Evolutionary conservation across 306 rosid species (phyloP).

Genomic region (Cucumis hystrix): DNA sequence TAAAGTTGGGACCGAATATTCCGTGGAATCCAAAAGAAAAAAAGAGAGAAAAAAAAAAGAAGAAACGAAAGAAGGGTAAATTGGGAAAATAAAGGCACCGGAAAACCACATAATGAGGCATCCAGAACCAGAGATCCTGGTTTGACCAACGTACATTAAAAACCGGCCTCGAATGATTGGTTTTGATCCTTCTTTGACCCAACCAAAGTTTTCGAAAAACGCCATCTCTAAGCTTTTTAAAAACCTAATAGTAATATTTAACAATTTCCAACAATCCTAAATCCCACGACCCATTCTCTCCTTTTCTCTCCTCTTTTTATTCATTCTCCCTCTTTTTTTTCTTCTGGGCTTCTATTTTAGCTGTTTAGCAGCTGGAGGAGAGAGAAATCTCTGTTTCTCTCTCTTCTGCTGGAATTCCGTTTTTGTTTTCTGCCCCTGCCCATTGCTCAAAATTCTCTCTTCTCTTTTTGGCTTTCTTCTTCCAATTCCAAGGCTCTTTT

Average conservation of each 20-base stretch:
- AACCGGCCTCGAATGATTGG: conserved; percentile 27
- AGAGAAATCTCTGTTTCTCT: conserved; percentile 37
- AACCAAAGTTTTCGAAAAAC: background rate
- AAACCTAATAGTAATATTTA: background rate
- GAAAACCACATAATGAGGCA: conserved; percentile 4
- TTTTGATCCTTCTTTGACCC: conserved; percentile 28
- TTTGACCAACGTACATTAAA: conserved; percentile 24
- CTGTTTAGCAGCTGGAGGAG: conserved; percentile 15
- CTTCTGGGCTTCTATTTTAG: conserved; percentile 2
- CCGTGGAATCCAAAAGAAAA: background rate
- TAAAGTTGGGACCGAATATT: no score
- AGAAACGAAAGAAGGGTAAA: background rate
- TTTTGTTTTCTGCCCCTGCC: background rate
- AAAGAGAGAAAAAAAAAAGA: background rate
- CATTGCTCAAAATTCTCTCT: background rate
- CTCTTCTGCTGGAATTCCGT: conserved; percentile 19
- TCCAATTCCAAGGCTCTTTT: background rate
- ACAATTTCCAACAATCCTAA: background rate
- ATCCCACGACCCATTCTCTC: background rate
- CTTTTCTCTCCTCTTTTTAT: background rate
- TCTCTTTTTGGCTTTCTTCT: background rate
- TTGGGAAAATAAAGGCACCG: background rate
- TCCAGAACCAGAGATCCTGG: conserved; percentile 8
- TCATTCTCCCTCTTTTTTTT: conserved; percentile 1
- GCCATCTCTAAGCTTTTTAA: background rate